Evolutionary conservation across 768 basidiomycete genomes (phyloP).

Genomic region (Boletus insuetus): DNA sequence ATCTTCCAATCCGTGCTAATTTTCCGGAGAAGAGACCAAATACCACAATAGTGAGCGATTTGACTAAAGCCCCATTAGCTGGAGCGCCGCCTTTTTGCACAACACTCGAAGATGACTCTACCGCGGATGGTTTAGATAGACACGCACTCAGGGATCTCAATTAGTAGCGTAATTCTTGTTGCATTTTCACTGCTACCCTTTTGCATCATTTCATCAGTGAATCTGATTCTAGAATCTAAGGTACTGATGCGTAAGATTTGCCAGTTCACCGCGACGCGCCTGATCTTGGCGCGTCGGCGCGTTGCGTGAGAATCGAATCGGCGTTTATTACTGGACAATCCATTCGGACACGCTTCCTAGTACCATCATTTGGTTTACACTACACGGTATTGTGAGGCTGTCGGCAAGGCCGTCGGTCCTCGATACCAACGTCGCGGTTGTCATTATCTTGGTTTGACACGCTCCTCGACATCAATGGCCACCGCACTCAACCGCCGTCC

Average conservation of each 20-base stretch:
- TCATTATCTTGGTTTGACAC: slow-evolving; percentile 5
- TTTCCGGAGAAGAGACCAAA: slow-evolving; percentile 9
- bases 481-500: slow-evolving; percentile 46
- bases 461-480: slow-evolving; percentile 35
- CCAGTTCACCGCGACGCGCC: slow-evolving; percentile 16
- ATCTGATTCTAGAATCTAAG: not conserved
- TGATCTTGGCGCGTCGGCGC: slow-evolving; percentile 14
- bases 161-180: slow-evolving; percentile 7
- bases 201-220: not conserved
- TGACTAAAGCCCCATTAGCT: not conserved
- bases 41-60: not conserved
- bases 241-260: not conserved
- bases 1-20: slow-evolving; percentile 21
- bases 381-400: not conserved
- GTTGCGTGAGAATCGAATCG: slow-evolving; percentile 23
- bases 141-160: slow-evolving; percentile 25
- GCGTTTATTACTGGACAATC: slow-evolving; percentile 8
- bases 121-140: slow-evolving; percentile 19
- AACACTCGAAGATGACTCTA: slow-evolving; percentile 6
- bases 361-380: not conserved
- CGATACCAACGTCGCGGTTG: not conserved
- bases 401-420: not conserved
- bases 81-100: slow-evolving; percentile 8
- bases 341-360: slow-evolving; percentile 1
- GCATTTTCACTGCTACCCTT: not conserved